These are phyloP conservation scores for Begonia fuchsioides DNA, from an alignment of 306 rosid species.

Conservation along the genomic window DNA sequence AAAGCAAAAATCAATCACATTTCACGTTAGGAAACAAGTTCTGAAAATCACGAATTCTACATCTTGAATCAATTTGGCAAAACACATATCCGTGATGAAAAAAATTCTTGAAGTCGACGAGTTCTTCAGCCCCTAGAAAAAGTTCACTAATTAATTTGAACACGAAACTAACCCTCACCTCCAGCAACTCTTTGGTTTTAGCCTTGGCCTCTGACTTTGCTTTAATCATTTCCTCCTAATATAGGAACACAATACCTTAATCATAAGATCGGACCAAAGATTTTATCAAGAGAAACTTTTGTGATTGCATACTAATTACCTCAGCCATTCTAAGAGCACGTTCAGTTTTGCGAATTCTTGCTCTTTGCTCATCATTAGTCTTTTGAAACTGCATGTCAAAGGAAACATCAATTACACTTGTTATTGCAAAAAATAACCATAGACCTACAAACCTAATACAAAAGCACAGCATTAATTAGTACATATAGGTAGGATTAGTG, in stretches of 20 bases:
- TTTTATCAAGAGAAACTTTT: no score
- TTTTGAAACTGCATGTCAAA: constrained; percentile 44
- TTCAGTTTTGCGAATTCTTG: constrained; percentile 47
- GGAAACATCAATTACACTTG: not conserved
- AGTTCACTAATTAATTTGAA: constrained; percentile 5
- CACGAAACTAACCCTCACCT: constrained; percentile 30
- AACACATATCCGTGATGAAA: no score
- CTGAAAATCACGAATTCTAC: no score
- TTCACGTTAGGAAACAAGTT: no score
- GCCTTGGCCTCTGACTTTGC: constrained; percentile 64
- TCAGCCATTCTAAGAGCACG: constrained; percentile 88
- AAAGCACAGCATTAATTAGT: no score
- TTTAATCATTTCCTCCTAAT: constrained; percentile 79
- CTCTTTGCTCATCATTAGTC: constrained; percentile 59
- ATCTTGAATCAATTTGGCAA: no score
- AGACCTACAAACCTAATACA: no score
- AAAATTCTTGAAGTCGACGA: no score
- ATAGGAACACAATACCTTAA: not conserved
- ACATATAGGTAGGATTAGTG: not conserved
- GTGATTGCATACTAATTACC: constrained; percentile 34
- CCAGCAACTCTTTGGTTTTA: constrained; percentile 40
- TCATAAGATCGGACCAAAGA: no score
- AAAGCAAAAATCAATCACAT: no score
- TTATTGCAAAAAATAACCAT: no score
- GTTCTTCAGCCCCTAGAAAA: no score